phyloP scores from a whole-genome alignment of 2,329 filamentous ascomycete genomes.

The Endocalyx cinctus region DNA sequence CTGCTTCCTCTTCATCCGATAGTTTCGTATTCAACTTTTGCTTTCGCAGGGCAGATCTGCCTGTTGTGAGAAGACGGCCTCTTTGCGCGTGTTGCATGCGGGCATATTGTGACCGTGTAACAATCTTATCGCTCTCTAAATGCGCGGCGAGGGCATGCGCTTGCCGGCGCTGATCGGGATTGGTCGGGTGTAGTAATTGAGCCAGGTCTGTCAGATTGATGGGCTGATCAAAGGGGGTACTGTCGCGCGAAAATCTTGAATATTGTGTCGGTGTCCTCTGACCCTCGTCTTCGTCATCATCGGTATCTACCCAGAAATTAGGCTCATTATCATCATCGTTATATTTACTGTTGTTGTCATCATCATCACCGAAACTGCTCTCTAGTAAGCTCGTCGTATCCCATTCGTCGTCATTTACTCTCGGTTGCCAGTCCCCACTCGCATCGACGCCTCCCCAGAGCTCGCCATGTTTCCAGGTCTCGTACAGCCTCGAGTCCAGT shows the following conservation, averaged over 20 bases:
- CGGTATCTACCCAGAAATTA: slow-evolving; percentile 40
- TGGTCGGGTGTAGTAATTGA: slow-evolving; percentile 75
- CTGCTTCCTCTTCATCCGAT: slow-evolving; percentile 55
- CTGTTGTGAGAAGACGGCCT: slow-evolving; percentile 60
- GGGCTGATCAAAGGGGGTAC: slow-evolving; percentile 58
- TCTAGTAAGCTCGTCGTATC: slow-evolving; percentile 79
- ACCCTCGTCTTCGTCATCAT: slow-evolving; percentile 35
- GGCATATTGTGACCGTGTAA: slow-evolving; percentile 78
- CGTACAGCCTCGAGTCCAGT: slow-evolving; percentile 71
- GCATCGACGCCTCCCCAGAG: slow-evolving; percentile 80
- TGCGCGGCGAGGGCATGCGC: slow-evolving; percentile 78
- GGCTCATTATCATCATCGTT: slow-evolving; percentile 44
- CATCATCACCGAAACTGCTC: slow-evolving; percentile 35
- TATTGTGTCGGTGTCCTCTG: slow-evolving; percentile 70
- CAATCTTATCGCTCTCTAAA: slow-evolving; percentile 62
- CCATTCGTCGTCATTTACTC: slow-evolving; percentile 51
- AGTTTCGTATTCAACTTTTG: slow-evolving; percentile 30
- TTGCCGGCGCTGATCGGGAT: slow-evolving; percentile 72
- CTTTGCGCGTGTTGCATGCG: slow-evolving; percentile 65
- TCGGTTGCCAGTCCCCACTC: slow-evolving; percentile 71
- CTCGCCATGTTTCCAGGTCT: slow-evolving; percentile 78
- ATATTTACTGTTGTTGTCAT: slow-evolving; percentile 32
- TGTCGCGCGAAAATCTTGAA: slow-evolving; percentile 46
- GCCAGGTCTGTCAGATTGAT: slow-evolving; percentile 68
- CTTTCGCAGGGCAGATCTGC: slow-evolving; percentile 30